Evolutionary conservation across 2,329 filamentous ascomycete species (phyloP).

Genomic region (Aquanectria penicillioides): DNA sequence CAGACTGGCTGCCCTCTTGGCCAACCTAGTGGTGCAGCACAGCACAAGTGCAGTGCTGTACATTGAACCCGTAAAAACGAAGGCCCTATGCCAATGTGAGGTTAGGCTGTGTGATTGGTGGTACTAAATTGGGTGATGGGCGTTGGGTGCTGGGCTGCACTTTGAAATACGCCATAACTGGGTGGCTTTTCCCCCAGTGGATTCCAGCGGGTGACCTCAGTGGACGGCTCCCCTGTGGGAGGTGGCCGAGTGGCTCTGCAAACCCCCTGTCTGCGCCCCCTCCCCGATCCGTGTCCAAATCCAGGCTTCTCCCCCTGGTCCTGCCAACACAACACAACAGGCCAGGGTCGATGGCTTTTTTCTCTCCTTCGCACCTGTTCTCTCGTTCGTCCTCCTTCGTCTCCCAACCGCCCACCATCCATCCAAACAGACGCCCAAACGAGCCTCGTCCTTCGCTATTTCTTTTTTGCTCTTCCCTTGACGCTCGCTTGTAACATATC

Average conservation of each 20-base stretch:
- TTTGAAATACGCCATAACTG: slow-evolving; percentile 11
- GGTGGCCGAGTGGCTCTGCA: background rate
- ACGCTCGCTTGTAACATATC: slow-evolving; percentile 27
- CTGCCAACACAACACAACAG: slow-evolving; percentile 22
- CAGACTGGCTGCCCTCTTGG: too few species aligned
- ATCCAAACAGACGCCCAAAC: slow-evolving; percentile 1
- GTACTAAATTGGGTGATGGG: slow-evolving; percentile 11
- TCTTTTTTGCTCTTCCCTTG: slow-evolving; percentile 26
- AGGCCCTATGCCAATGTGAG: background rate
- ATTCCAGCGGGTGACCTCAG: slow-evolving; percentile 12
- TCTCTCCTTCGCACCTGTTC: slow-evolving; percentile 7
- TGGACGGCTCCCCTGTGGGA: slow-evolving; percentile 4
- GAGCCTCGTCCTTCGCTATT: slow-evolving; percentile 29
- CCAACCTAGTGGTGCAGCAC: too few species aligned
- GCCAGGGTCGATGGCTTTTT: background rate
- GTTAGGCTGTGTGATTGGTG: slow-evolving; percentile 4
- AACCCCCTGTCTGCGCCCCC: slow-evolving; percentile 19
- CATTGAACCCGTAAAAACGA: background rate
- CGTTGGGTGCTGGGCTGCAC: background rate
- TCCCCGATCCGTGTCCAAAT: slow-evolving; percentile 6
- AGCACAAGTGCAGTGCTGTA: too few species aligned
- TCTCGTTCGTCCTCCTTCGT: slow-evolving; percentile 11
- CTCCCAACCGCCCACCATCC: slow-evolving; percentile 12
- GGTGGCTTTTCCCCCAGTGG: background rate
- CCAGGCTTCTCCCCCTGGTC: slow-evolving; percentile 10